These are phyloP conservation scores for Rhizopogon vulgaris DNA, from an alignment of 768 basidiomycete species.

Conservation along the genomic window DNA sequence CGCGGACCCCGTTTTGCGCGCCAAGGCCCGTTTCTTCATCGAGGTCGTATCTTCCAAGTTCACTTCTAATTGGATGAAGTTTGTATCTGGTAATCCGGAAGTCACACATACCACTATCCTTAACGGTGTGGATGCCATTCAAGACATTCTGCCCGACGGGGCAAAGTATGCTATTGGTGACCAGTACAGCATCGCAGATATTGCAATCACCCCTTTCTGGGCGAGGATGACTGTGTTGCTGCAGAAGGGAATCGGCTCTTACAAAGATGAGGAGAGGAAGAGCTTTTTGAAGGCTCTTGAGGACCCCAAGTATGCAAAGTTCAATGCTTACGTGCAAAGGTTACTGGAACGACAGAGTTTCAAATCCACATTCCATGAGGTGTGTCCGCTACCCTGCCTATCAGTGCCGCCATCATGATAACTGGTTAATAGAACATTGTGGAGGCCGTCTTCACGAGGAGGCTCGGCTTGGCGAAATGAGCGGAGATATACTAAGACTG, in stretches of 20 bases:
- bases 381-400: constrained; percentile 20
- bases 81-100: background rate
- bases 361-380: constrained; percentile 48
- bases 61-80: constrained; percentile 17
- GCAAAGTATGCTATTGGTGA: constrained; percentile 33
- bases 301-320: constrained; percentile 40
- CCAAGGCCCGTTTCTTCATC: constrained; percentile 58
- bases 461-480: constrained; percentile 6
- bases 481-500: background rate
- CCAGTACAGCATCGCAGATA: constrained; percentile 51
- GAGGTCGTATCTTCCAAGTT: constrained; percentile 46
- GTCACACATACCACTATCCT: constrained; percentile 19
- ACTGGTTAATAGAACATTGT: constrained; percentile 9
- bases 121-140: constrained; percentile 41
- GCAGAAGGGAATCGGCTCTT: constrained; percentile 48
- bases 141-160: constrained; percentile 37
- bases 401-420: background rate
- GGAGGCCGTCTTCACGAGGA: background rate
- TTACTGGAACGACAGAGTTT: constrained; percentile 48
- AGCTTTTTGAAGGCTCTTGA: constrained; percentile 36
- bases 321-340: constrained; percentile 41
- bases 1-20: constrained; percentile 47
- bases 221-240: constrained; percentile 42
- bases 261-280: constrained; percentile 39
- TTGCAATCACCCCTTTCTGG: constrained; percentile 54